Conservation (phyloP, 257 asterid species). For the Echium plantagineum region DNA sequence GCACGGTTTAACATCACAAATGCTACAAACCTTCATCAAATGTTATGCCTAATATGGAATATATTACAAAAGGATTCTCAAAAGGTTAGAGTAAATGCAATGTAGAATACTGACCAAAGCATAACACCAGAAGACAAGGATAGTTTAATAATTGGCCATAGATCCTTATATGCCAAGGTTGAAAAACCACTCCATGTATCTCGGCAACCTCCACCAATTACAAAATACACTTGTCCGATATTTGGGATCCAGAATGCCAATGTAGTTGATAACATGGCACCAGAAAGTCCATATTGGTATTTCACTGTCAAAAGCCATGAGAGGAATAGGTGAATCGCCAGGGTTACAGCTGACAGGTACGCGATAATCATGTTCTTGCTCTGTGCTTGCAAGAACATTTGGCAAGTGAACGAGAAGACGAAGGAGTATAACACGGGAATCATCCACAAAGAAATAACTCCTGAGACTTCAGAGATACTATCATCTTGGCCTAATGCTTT, state of each 20-base stretch:
- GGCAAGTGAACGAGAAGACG: slow-evolving; percentile 49
- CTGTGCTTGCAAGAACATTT: slow-evolving; percentile 71
- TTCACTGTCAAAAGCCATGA: slow-evolving; percentile 57
- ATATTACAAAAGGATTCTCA: neutral
- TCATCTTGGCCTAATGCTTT: slow-evolving; percentile 58
- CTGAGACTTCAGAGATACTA: slow-evolving; percentile 33
- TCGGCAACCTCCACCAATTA: slow-evolving; percentile 46
- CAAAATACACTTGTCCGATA: slow-evolving; percentile 39
- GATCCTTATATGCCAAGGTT: slow-evolving; percentile 47
- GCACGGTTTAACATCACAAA: neutral
- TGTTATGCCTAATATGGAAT: neutral
- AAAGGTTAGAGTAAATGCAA: neutral
- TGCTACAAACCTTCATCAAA: neutral
- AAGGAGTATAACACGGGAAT: slow-evolving; percentile 49
- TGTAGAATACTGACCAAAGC: slow-evolving; percentile 37
- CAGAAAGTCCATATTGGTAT: slow-evolving; percentile 38
- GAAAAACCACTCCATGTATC: slow-evolving; percentile 75
- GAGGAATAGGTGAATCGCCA: slow-evolving; percentile 38
- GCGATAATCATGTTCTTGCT: slow-evolving; percentile 67
- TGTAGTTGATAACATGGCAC: slow-evolving; percentile 52
- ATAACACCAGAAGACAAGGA: slow-evolving; percentile 70
- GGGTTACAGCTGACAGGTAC: slow-evolving; percentile 39
- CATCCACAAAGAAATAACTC: slow-evolving; percentile 39
- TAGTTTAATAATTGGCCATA: slow-evolving; percentile 56
- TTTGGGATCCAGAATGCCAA: slow-evolving; percentile 75